Percentiles rank a stretch among this genome's conserved stretches.
Conservation (phyloP, 1,284 basidiomycete genomes). For the Irpex sp. region DNA sequence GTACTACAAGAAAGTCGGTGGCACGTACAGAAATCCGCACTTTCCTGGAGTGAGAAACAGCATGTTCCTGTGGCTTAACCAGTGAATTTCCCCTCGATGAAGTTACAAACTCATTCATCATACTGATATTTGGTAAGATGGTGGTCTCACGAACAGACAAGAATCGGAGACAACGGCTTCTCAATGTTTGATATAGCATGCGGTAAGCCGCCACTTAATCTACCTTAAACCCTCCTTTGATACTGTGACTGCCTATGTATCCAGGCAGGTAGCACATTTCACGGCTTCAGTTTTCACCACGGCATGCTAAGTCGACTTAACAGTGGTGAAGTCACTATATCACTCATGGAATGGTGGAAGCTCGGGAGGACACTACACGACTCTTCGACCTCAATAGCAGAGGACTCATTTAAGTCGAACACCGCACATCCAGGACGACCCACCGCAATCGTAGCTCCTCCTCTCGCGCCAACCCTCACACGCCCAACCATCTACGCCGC, state of each 20-base stretch:
- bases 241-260: neutral
- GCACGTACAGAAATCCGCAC: conserved; percentile 71
- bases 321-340: conserved; percentile 26
- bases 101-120: no score
- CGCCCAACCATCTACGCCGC: conserved; percentile 26
- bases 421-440: neutral
- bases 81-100: conserved; percentile 23
- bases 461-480: conserved; percentile 16
- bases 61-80: conserved; percentile 50
- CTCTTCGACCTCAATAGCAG: conserved; percentile 4
- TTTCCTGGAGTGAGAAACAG: conserved; percentile 64
- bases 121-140: conserved; percentile 24
- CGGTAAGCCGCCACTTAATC: conserved; percentile 32
- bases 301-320: neutral
- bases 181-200: conserved; percentile 48
- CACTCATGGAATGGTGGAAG: conserved; percentile 29
- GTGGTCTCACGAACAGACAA: conserved; percentile 35
- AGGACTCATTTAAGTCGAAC: neutral
- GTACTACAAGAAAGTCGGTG: conserved; percentile 51
- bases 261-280: conserved; percentile 20
- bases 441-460: conserved; percentile 3
- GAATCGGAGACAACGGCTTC: conserved; percentile 21
- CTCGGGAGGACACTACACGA: conserved; percentile 14
- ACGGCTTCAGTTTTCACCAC: neutral
- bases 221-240: neutral